A percentile compares a stretch with the other conserved stretches of the same genome.
Conservation (phyloP, 768 basidiomycete genomes). For the Podaxis sp. region DNA sequence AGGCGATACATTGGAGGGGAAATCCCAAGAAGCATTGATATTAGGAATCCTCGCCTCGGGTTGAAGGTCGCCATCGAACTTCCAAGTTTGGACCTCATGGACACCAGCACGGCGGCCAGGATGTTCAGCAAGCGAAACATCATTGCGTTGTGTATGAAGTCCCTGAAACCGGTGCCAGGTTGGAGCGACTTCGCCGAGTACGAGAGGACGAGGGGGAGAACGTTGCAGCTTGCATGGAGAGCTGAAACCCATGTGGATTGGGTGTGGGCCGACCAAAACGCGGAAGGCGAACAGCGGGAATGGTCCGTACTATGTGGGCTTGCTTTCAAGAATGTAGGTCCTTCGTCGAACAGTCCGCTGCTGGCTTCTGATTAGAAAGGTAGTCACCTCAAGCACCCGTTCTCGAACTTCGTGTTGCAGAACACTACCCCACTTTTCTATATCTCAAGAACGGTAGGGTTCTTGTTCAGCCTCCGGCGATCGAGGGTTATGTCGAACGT, state of each 20-base stretch:
- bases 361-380: conserved; percentile 3
- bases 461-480: conserved; percentile 71
- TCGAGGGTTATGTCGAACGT: conserved; percentile 87
- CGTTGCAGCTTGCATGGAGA: conserved; percentile 79
- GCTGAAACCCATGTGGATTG: conserved; percentile 76
- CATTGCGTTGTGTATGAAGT: conserved; percentile 57
- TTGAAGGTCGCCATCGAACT: conserved; percentile 70
- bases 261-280: conserved; percentile 74
- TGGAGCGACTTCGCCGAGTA: conserved; percentile 63
- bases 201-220: conserved; percentile 52
- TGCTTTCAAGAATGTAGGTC: conserved; percentile 65
- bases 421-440: conserved; percentile 58
- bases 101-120: conserved; percentile 40
- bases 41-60: conserved; percentile 67
- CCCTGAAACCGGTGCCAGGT: conserved; percentile 54
- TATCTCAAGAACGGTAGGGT: conserved; percentile 45
- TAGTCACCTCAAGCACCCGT: conserved; percentile 44
- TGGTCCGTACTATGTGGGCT: conserved; percentile 81
- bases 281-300: conserved; percentile 56
- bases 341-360: neutral
- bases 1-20: conserved; percentile 76
- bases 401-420: conserved; percentile 73
- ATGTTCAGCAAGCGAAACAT: conserved; percentile 64
- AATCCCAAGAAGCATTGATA: conserved; percentile 67
- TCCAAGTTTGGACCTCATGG: conserved; percentile 44